phyloP scores from a whole-genome alignment of 257 asterid species.

The Penstemon eatonii region DNA sequence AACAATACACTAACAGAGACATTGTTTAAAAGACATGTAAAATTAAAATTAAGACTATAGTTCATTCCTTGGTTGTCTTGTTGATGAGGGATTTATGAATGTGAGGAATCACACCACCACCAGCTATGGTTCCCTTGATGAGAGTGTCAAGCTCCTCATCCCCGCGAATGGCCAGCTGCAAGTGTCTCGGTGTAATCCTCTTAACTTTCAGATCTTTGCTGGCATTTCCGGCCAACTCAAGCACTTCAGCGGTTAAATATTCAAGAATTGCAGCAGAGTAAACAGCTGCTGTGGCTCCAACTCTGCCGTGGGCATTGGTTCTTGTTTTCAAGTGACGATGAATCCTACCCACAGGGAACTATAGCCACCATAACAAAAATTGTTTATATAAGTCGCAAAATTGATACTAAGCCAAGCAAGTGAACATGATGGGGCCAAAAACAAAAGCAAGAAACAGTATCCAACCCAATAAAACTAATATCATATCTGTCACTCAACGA shows the following conservation, averaged over 20 bases:
- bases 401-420: neutral
- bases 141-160: conserved; percentile 97
- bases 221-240: conserved; percentile 94
- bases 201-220: conserved; percentile 95
- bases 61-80: conserved; percentile 92
- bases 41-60: neutral
- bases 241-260: conserved; percentile 89
- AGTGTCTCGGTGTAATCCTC: conserved; percentile 91
- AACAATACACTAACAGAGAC: conserved; percentile 14
- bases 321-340: conserved; percentile 90
- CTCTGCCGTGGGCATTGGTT: conserved; percentile 85
- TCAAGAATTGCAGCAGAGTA: conserved; percentile 93
- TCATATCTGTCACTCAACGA: neutral
- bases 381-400: neutral
- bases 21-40: conserved; percentile 16
- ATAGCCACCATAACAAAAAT: conserved; percentile 13
- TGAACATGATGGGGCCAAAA: neutral
- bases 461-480: neutral
- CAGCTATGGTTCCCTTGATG: conserved; percentile 92
- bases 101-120: conserved; percentile 98
- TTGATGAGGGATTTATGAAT: conserved; percentile 98
- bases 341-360: conserved; percentile 96
- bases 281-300: conserved; percentile 96
- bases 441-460: neutral
- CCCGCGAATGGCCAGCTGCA: conserved; percentile 94